A percentile compares a stretch with the other conserved stretches of the same genome.
Evolutionary conservation across 1,284 basidiomycete species (phyloP).

Genomic region (Schizophyllum amplum): DNA sequence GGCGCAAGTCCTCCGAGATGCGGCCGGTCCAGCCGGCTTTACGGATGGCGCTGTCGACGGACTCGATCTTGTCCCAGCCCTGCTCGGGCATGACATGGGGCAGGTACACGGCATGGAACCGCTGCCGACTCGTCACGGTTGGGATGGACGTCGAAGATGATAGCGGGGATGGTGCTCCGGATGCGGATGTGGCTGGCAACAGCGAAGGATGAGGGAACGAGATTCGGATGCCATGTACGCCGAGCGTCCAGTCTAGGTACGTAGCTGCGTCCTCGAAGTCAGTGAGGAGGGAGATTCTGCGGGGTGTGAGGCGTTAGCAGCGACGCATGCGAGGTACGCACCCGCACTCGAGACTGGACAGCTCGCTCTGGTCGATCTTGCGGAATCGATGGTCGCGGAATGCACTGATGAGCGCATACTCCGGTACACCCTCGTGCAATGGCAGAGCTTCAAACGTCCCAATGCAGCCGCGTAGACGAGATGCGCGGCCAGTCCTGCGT

Average conservation of each 20-base stretch:
- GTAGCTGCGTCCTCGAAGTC: slow-evolving; percentile 82
- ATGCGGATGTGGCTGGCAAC: slow-evolving; percentile 42
- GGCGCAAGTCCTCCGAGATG: slow-evolving; percentile 79
- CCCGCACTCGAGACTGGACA: slow-evolving; percentile 80
- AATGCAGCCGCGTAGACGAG: slow-evolving; percentile 86
- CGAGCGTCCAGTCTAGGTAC: slow-evolving; percentile 90
- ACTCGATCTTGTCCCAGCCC: slow-evolving; percentile 87
- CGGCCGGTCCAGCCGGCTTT: slow-evolving; percentile 86
- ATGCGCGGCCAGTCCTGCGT: slow-evolving; percentile 47
- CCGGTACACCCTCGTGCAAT: slow-evolving; percentile 70
- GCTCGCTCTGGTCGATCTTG: slow-evolving; percentile 69
- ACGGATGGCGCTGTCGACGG: slow-evolving; percentile 84
- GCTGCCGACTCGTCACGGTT: slow-evolving; percentile 39
- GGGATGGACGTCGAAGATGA: slow-evolving; percentile 52
- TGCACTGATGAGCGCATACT: slow-evolving; percentile 87
- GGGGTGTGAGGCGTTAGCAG: neutral
- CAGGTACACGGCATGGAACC: slow-evolving; percentile 87
- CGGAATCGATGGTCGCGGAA: slow-evolving; percentile 66
- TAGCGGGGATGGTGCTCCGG: slow-evolving; percentile 56
- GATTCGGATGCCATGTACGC: slow-evolving; percentile 89
- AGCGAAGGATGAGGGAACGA: slow-evolving; percentile 73
- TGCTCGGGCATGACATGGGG: slow-evolving; percentile 90
- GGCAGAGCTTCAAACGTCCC: slow-evolving; percentile 84
- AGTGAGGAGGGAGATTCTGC: slow-evolving; percentile 85
- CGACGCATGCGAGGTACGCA: neutral